These are phyloP conservation scores for Choanephora cucurbitarum DNA, from an alignment of 371 early-diverging fungal genomes.

Conservation along the genomic window DNA sequence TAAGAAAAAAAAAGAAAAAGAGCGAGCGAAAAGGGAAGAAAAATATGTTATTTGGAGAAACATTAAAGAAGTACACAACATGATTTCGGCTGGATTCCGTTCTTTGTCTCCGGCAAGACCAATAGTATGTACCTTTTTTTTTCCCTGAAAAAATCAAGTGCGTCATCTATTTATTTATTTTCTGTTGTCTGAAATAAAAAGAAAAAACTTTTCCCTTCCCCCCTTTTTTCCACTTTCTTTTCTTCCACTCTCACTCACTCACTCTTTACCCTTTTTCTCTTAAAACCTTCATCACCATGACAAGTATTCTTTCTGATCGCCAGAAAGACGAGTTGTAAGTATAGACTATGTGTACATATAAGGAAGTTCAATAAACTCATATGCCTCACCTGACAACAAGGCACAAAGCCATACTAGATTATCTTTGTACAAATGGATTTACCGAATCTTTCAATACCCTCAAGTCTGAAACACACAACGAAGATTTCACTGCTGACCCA, in stretches of 20 bases:
- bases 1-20: too few relatives aligned
- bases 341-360: too few relatives aligned
- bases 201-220: too few relatives aligned
- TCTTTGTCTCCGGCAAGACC: neutral
- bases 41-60: too few relatives aligned
- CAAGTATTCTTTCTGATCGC: constrained; percentile 31
- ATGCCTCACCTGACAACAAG: constrained; percentile 35
- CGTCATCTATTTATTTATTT: neutral
- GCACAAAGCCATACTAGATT: constrained; percentile 82
- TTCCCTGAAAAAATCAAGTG: neutral
- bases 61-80: too few relatives aligned
- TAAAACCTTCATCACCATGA: constrained; percentile 58
- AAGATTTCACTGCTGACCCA: constrained; percentile 70
- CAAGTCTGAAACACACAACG: constrained; percentile 67
- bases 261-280: neutral
- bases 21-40: too few relatives aligned
- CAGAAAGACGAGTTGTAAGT: constrained; percentile 36
- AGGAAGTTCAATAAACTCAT: neutral
- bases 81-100: neutral
- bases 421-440: constrained; percentile 73
- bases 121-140: neutral
- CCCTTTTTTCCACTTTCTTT: neutral
- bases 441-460: constrained; percentile 66
- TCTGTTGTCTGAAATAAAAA: neutral
- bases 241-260: neutral